Conservation (phyloP, 176 grass and related monocot genomes). For the Neostapfia colusana region DNA sequence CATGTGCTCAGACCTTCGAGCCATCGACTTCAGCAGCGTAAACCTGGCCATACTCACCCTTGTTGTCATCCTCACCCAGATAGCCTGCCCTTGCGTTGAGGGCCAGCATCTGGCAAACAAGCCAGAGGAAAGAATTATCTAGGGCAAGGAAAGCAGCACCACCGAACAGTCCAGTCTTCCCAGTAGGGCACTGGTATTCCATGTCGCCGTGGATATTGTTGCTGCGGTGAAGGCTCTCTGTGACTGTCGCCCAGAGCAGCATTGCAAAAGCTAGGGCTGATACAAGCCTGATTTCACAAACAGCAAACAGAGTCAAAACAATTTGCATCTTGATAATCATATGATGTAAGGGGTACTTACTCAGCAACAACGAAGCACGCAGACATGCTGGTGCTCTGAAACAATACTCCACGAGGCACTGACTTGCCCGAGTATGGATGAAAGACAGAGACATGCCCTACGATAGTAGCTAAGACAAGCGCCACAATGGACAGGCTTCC, state of each 20-base stretch:
- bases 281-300: slow-evolving; percentile 59
- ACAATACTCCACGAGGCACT: slow-evolving; percentile 51
- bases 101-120: slow-evolving; percentile 65
- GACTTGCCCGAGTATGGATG: slow-evolving; percentile 63
- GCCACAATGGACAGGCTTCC: slow-evolving; percentile 57
- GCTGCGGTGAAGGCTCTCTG: slow-evolving; percentile 45
- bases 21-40: slow-evolving; percentile 36
- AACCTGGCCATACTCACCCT: slow-evolving; percentile 72
- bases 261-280: slow-evolving; percentile 57
- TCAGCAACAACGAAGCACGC: slow-evolving; percentile 67
- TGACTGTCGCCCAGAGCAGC: slow-evolving; percentile 69
- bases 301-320: slow-evolving; percentile 8
- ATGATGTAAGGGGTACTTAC: slow-evolving; percentile 45
- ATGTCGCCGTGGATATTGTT: slow-evolving; percentile 61
- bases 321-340: neutral
- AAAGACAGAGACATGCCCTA: slow-evolving; percentile 59
- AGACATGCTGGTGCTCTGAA: slow-evolving; percentile 59
- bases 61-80: slow-evolving; percentile 56
- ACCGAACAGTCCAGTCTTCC: slow-evolving; percentile 84
- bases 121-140: slow-evolving; percentile 67
- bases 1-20: slow-evolving; percentile 34
- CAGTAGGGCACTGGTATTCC: slow-evolving; percentile 60
- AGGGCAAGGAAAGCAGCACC: slow-evolving; percentile 76
- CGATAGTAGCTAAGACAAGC: slow-evolving; percentile 43
- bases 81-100: slow-evolving; percentile 78